Evolutionary conservation across 352 stramenopile genomes (phyloP), one percentile per base, ranked within the genome.

Genomic region (Globisporangium megalacanthum): DNA sequence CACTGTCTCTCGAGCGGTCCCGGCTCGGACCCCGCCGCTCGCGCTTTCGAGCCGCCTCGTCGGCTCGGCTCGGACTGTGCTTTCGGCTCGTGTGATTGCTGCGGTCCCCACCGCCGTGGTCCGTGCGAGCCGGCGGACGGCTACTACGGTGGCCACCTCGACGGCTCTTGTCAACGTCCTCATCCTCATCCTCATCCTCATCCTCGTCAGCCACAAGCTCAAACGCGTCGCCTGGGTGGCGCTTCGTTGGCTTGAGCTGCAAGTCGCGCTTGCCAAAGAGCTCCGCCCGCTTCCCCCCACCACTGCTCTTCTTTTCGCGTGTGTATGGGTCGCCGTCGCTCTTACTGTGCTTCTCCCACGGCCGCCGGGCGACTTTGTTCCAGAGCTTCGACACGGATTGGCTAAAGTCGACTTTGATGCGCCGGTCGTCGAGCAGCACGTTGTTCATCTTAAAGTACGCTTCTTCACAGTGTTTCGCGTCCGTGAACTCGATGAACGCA

Each of bases 391-490:
- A 92, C 1, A 99, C 97, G 33, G 91, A 98, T 66, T 99, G 97
- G 61, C 84, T 98, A 58, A 99, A 99, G 70, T 99, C 97, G 29
- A 94, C 85, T 66, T 94, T 94, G 56, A 94, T 89, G 35, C 96
- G 87, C 19, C 97, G 85, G 68, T 99, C 97, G 75, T 99, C 97
- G 19, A 99, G 88, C 25, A 99, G 70, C 13, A 98, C 96, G 79
- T 99, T 99, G 77, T 99, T 99, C 97, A 99, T 99, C 85, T 99
- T 99, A 59, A 98, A 97, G 69, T 98, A 99, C 9, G 97, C 97
- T 69, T 98, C 81, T 54, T 95, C 83, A 54, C 95, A 98, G 61
- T 97, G 79, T 49, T 96, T 70, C 4, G 97, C 89, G 49, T 93
- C 92, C 37, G 87, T 92, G 72, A 99, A 99, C 78, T 99, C 96